Percentiles rank a stretch among this genome's conserved stretches.
Evolutionary conservation across 768 basidiomycete genomes (phyloP).

Genomic region (Hygrocybe coccinea): DNA sequence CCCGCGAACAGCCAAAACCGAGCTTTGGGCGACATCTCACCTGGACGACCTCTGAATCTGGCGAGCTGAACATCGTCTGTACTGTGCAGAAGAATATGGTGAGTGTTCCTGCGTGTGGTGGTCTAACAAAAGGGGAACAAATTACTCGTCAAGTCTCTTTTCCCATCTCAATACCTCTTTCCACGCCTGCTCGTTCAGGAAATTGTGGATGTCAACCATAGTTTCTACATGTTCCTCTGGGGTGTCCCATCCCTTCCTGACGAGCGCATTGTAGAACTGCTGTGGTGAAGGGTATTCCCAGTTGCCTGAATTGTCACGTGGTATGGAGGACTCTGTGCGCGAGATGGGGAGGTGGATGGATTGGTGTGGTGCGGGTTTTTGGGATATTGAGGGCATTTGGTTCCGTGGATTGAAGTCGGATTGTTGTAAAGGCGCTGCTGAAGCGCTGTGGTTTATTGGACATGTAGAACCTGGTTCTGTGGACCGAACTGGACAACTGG

Average conservation of each 20-base stretch:
- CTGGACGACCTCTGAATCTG: slow-evolving; percentile 84
- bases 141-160: slow-evolving; percentile 57
- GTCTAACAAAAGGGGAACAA: slow-evolving; percentile 9
- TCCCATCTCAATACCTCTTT: slow-evolving; percentile 93
- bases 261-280: slow-evolving; percentile 96
- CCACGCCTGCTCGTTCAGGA: slow-evolving; percentile 96
- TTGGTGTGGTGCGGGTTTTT: slow-evolving; percentile 58
- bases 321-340: slow-evolving; percentile 81
- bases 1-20: slow-evolving; percentile 81
- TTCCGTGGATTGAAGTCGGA: slow-evolving; percentile 64
- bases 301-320: slow-evolving; percentile 49
- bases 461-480: slow-evolving; percentile 35
- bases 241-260: slow-evolving; percentile 95
- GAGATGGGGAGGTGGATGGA: slow-evolving; percentile 59
- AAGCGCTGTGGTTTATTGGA: slow-evolving; percentile 47
- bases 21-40: slow-evolving; percentile 93
- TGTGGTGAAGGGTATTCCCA: slow-evolving; percentile 99
- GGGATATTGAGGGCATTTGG: slow-evolving; percentile 83
- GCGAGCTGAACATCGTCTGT: slow-evolving; percentile 69
- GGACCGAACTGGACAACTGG: slow-evolving; percentile 41
- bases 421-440: slow-evolving; percentile 18
- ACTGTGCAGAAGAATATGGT: slow-evolving; percentile 44
- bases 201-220: slow-evolving; percentile 99
- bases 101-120: slow-evolving; percentile 2
- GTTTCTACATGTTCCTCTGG: slow-evolving; percentile 93